phyloP scores from a whole-genome alignment of 2,329 filamentous ascomycete genomes.

The Nothomitra cinnamomea region DNA sequence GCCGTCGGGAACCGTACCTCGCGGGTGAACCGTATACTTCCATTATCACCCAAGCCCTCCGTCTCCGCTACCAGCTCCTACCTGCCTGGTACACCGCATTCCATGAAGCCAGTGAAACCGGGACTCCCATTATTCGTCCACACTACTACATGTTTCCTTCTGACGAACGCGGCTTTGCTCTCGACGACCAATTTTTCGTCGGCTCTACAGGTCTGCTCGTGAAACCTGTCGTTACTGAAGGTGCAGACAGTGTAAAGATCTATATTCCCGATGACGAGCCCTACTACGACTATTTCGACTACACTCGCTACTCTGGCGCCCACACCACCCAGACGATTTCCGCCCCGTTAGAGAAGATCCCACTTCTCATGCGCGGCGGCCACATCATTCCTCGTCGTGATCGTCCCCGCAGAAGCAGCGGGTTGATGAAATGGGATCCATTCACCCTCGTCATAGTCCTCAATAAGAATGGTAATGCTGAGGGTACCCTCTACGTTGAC shows the following conservation, averaged over 20 bases:
- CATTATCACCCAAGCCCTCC: slow-evolving; percentile 75
- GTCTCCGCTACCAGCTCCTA: slow-evolving; percentile 74
- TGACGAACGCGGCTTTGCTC: slow-evolving; percentile 69
- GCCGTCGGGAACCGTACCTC: slow-evolving; percentile 84
- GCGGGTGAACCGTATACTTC: slow-evolving; percentile 66
- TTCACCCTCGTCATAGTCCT: slow-evolving; percentile 78
- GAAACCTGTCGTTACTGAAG: slow-evolving; percentile 74
- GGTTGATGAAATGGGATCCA: slow-evolving; percentile 85
- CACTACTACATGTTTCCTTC: slow-evolving; percentile 85
- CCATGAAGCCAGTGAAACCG: slow-evolving; percentile 67
- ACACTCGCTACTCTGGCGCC: slow-evolving; percentile 53
- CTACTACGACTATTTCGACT: slow-evolving; percentile 95
- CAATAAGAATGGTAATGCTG: slow-evolving; percentile 49
- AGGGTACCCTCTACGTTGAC: slow-evolving; percentile 76
- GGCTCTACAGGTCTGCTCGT: slow-evolving; percentile 78
- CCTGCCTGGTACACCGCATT: slow-evolving; percentile 97
- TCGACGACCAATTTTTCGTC: slow-evolving; percentile 89
- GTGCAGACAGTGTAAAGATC: slow-evolving; percentile 53
- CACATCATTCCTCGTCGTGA: slow-evolving; percentile 87
- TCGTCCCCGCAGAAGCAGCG: slow-evolving; percentile 64
- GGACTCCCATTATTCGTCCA: slow-evolving; percentile 74
- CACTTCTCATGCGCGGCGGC: slow-evolving; percentile 80
- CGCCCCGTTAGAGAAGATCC: slow-evolving; percentile 72
- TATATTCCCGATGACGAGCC: slow-evolving; percentile 79
- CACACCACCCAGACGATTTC: slow-evolving; percentile 52